Conservation (phyloP, 2,329 filamentous ascomycete species). For the Colletotrichum abscissum region DNA sequence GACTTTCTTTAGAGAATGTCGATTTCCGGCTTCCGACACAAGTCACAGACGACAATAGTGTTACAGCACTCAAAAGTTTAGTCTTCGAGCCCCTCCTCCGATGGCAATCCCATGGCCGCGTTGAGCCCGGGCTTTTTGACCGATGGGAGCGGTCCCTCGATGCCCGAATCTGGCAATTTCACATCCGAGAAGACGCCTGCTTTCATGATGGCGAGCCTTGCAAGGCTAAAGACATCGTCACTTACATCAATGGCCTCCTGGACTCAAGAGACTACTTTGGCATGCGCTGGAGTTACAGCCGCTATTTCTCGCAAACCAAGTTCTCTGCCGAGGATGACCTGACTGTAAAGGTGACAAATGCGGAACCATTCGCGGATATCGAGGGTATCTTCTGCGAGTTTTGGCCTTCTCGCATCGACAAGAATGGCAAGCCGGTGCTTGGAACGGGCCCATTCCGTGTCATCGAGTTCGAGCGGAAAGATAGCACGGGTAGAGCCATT, state of each 20-base stretch:
- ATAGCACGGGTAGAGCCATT: not conserved
- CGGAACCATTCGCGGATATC: conserved; percentile 10
- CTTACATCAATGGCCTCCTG: conserved; percentile 4
- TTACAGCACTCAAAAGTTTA: conserved; percentile 21
- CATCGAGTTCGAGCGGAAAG: conserved; percentile 5
- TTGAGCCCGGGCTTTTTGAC: conserved; percentile 11
- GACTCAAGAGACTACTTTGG: conserved; percentile 28
- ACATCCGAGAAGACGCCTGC: conserved; percentile 14
- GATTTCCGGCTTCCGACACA: conserved; percentile 26
- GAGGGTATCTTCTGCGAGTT: conserved; percentile 22
- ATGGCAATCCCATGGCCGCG: conserved; percentile 4
- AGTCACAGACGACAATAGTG: conserved; percentile 23
- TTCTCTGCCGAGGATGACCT: not conserved
- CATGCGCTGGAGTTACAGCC: conserved; percentile 29
- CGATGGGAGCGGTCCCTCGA: conserved; percentile 16
- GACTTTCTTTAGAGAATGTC: conserved; percentile 19
- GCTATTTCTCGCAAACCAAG: not conserved
- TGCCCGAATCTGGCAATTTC: conserved; percentile 3
- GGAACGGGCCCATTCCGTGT: conserved; percentile 18
- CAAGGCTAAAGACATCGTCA: not conserved
- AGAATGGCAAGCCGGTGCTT: conserved; percentile 8
- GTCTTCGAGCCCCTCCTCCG: conserved; percentile 27
- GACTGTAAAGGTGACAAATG: not conserved
- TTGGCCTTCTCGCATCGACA: conserved; percentile 3
- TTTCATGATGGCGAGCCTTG: conserved; percentile 17